Percentiles rank a stretch among this genome's conserved stretches.
phyloP scores from a whole-genome alignment of 176 grass and related monocot genomes.

The Triticum urartu region DNA sequence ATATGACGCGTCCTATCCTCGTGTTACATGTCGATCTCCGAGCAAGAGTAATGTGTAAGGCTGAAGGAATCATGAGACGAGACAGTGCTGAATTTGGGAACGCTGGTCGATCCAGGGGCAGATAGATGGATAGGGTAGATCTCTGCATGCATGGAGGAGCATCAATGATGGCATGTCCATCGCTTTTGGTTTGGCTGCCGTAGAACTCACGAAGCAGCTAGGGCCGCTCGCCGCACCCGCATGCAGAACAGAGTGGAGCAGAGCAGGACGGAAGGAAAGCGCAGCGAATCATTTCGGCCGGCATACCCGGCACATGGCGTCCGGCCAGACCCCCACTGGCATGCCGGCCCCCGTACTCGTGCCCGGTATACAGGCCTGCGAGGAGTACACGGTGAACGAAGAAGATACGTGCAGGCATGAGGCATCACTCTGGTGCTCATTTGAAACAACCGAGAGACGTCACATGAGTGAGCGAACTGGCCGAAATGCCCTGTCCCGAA shows the following conservation, averaged over 20 bases:
- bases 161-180: conserved; percentile 12
- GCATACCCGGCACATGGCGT: background rate
- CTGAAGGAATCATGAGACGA: background rate
- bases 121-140: background rate
- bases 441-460: background rate
- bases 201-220: background rate
- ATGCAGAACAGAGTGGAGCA: background rate
- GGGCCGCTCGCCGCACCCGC: background rate
- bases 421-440: background rate
- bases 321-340: background rate
- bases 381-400: no score
- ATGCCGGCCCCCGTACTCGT: no score
- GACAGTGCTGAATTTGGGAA: background rate
- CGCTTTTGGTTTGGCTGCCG: background rate
- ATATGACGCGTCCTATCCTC: background rate
- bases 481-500: no score
- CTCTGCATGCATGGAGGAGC: background rate
- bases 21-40: background rate
- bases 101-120: background rate
- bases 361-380: no score
- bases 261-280: background rate
- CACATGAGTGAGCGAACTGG: no score
- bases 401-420: no score
- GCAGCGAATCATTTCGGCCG: conserved; percentile 32
- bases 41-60: background rate